phyloP scores from a whole-genome alignment of 2,329 filamentous ascomycete species.

The Lanzia echinophila region DNA sequence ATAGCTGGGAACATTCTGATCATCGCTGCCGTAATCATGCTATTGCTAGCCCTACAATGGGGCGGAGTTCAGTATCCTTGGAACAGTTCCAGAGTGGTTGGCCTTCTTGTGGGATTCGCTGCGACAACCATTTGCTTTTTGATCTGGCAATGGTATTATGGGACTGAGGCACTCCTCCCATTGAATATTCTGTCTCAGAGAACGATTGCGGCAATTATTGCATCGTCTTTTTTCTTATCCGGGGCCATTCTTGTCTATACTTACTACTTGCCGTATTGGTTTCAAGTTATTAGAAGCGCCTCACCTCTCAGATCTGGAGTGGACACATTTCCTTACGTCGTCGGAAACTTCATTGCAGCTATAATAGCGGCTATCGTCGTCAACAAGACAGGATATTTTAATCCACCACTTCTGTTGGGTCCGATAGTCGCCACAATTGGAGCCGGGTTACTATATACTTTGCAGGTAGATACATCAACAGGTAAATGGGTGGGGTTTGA shows the following conservation, averaged over 20 bases:
- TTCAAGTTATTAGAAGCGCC: constrained; percentile 39
- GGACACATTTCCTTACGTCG: constrained; percentile 31
- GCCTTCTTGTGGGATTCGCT: constrained; percentile 27
- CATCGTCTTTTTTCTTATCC: constrained; percentile 29
- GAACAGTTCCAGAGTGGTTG: constrained; percentile 30
- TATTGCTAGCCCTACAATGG: constrained; percentile 36
- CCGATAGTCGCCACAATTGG: constrained; percentile 31
- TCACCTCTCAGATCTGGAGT: constrained; percentile 34
- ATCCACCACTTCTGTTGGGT: constrained; percentile 20
- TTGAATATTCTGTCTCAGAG: constrained; percentile 34
- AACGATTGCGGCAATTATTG: constrained; percentile 29
- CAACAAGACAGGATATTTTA: constrained; percentile 26
- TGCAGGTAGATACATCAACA: constrained; percentile 29
- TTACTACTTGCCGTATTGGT: constrained; percentile 42
- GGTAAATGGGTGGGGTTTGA: constrained; percentile 33
- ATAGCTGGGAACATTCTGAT: constrained; percentile 31
- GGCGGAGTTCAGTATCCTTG: constrained; percentile 34
- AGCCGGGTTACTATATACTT: constrained; percentile 36
- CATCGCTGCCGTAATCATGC: constrained; percentile 31
- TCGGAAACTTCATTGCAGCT: constrained; percentile 28
- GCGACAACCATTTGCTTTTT: no score
- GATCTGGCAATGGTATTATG: constrained; percentile 8
- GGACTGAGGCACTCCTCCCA: constrained; percentile 36
- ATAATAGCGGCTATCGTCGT: constrained; percentile 29
- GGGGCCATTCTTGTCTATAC: constrained; percentile 39